These are phyloP conservation scores for Fusarium pseudograminearum DNA, from an alignment of 2,329 filamentous ascomycete species.

Conservation along the genomic window DNA sequence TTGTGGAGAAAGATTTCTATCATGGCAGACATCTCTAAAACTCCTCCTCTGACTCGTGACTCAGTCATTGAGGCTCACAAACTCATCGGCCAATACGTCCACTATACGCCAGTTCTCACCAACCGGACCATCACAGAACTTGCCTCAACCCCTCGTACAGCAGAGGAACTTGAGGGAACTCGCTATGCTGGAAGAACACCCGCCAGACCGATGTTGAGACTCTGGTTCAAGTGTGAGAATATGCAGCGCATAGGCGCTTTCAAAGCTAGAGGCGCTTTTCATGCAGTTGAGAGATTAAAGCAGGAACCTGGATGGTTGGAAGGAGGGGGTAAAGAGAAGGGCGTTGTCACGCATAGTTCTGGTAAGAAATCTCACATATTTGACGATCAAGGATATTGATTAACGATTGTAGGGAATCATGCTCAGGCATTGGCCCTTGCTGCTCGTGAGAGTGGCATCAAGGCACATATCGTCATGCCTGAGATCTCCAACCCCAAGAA, in stretches of 20 bases:
- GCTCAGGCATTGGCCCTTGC: constrained; percentile 92
- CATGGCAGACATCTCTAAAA: constrained; percentile 67
- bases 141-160: constrained; percentile 76
- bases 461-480: constrained; percentile 93
- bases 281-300: constrained; percentile 80
- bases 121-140: constrained; percentile 79
- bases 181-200: constrained; percentile 67
- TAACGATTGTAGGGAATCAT: constrained; percentile 78
- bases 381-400: neutral
- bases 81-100: constrained; percentile 80
- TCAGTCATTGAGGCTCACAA: constrained; percentile 79
- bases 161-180: constrained; percentile 66
- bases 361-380: constrained; percentile 62
- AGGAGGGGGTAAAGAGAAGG: constrained; percentile 69
- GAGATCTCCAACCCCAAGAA: constrained; percentile 86
- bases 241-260: constrained; percentile 91
- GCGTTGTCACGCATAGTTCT: constrained; percentile 90
- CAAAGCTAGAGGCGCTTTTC: constrained; percentile 91
- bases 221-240: constrained; percentile 98
- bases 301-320: constrained; percentile 70
- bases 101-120: constrained; percentile 86
- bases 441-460: constrained; percentile 77
- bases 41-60: constrained; percentile 75
- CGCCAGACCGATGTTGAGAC: constrained; percentile 72
- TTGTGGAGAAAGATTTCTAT: constrained; percentile 5